Evolutionary conservation across 108 stramenopile species (phyloP).

Genomic region (Ochromonas danica): DNA sequence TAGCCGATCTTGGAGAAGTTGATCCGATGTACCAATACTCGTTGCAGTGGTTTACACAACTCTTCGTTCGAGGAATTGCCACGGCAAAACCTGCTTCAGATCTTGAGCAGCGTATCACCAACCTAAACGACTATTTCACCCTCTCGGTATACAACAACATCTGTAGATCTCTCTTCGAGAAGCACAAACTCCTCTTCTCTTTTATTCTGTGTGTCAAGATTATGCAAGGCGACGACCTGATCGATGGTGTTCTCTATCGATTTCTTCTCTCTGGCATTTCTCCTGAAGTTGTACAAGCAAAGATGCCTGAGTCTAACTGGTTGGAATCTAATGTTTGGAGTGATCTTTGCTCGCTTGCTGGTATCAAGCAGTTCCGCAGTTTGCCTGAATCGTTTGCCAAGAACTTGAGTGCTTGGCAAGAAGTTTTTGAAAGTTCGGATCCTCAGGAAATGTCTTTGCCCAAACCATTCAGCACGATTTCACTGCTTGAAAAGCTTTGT

Average conservation of each 20-base stretch:
- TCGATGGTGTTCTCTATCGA: slow-evolving; percentile 57
- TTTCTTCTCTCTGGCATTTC: slow-evolving; percentile 61
- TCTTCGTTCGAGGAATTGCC: slow-evolving; percentile 54
- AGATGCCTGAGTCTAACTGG: slow-evolving; percentile 52
- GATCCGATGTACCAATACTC: slow-evolving; percentile 75
- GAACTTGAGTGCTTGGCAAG: slow-evolving; percentile 27
- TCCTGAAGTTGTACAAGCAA: neutral
- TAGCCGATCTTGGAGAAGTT: slow-evolving; percentile 58
- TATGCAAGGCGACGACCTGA: slow-evolving; percentile 51
- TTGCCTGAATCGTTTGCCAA: slow-evolving; percentile 40
- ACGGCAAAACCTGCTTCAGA: slow-evolving; percentile 50
- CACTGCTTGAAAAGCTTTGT: slow-evolving; percentile 53
- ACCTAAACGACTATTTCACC: slow-evolving; percentile 63
- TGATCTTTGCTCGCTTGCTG: slow-evolving; percentile 43
- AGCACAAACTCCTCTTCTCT: slow-evolving; percentile 67
- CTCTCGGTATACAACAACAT: slow-evolving; percentile 61
- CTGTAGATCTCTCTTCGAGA: slow-evolving; percentile 65
- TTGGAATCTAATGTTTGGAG: slow-evolving; percentile 57
- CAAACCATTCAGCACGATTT: slow-evolving; percentile 46
- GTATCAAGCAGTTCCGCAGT: slow-evolving; percentile 47
- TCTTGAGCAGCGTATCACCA: slow-evolving; percentile 51
- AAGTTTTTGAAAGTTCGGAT: slow-evolving; percentile 54
- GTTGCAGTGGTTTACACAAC: slow-evolving; percentile 57
- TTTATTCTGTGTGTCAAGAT: slow-evolving; percentile 64
- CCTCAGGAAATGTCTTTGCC: slow-evolving; percentile 55